Evolutionary conservation across 805 yeast species (phyloP), one percentile per base, ranked within the genome.

Genomic region (Wickerhamiella parazyma): DNA sequence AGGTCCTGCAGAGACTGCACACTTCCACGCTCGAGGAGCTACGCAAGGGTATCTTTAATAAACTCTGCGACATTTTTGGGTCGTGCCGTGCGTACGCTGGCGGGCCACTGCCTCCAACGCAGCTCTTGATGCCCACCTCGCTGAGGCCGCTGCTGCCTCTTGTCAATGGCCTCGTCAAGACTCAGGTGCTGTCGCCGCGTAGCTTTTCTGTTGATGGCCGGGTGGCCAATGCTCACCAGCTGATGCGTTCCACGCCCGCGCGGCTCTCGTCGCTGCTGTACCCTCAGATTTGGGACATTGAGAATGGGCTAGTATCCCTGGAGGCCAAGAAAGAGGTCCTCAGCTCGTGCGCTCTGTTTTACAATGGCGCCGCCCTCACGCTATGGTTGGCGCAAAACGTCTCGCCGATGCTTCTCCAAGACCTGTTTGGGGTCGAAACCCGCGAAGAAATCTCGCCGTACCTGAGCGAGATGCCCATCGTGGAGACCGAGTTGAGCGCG

Each of bases 121-220:
- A 81, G 55, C 65, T 91, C 48, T 70, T 89, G 5, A 67, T 89
- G 58, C 97, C 98, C 0, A 83, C 80, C 36, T 74, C 89, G 8
- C 65, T 91, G 52, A 74, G 75, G 46, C 75, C 83, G 36, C 65
- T 89, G 44, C 76, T 89, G 8, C 70, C 78, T 53, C 76, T 72
- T 52, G 56, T 81, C 40, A 66, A 86, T 41, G 68, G 89, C 0
- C 75, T 86, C 47, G 70, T 77, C 50, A 91, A 89, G 57, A 58
- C 80, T 1, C 70, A 67, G 42, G 76, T 85, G 1, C 68, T 87
- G 21, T 65, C 75, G 38, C 71, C 69, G 16, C 59, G 70, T 5
- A 62, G 69, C 7, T 63, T 69, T 9, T 60, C 70, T 26, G 58
- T 68, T 10, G 95, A 91, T 58, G 56, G 72, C 1, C 71, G 94